A percentile compares a stretch with the other conserved stretches of the same genome.
Conservation (phyloP, 805 yeast species). For the Yarrowia keelungensis region DNA sequence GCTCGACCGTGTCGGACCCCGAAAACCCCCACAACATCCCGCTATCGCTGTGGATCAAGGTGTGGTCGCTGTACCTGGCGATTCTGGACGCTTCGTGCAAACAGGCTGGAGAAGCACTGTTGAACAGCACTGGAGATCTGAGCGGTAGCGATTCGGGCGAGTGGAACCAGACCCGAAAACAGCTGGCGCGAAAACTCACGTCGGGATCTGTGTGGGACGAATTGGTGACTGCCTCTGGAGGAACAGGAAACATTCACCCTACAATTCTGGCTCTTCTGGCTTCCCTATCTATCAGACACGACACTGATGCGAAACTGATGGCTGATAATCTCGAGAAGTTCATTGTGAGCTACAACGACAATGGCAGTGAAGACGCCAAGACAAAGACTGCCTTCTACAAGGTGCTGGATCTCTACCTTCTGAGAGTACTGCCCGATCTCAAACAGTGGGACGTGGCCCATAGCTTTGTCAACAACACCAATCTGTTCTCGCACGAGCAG, state of each 20-base stretch:
- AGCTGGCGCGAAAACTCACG: slow-evolving; percentile 12
- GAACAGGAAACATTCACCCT: slow-evolving; percentile 26
- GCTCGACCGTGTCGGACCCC: slow-evolving; percentile 1
- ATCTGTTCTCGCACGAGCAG: slow-evolving; percentile 12
- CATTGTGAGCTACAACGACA: slow-evolving; percentile 16
- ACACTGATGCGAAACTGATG: slow-evolving; percentile 25
- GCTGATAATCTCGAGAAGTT: slow-evolving; percentile 30
- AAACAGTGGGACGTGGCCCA: slow-evolving; percentile 34
- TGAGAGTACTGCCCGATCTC: slow-evolving; percentile 33
- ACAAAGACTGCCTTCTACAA: slow-evolving; percentile 32
- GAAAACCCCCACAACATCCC: slow-evolving; percentile 13
- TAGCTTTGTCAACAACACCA: slow-evolving; percentile 29
- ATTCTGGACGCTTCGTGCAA: slow-evolving; percentile 37
- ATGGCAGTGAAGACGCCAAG: slow-evolving; percentile 5
- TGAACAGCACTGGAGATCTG: slow-evolving; percentile 6
- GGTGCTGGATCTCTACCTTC: slow-evolving; percentile 33
- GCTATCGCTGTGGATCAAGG: slow-evolving; percentile 30
- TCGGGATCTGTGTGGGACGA: slow-evolving; percentile 27
- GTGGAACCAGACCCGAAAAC: slow-evolving; percentile 14
- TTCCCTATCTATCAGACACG: slow-evolving; percentile 25
- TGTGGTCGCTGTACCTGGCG: slow-evolving; percentile 36
- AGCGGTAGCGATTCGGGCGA: slow-evolving; percentile 20
- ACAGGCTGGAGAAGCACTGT: slow-evolving; percentile 26
- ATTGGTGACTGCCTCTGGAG: slow-evolving; percentile 28
- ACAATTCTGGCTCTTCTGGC: slow-evolving; percentile 16